Conservation (phyloP, 257 asterid genomes). For the Scutellaria baicalensis region DNA sequence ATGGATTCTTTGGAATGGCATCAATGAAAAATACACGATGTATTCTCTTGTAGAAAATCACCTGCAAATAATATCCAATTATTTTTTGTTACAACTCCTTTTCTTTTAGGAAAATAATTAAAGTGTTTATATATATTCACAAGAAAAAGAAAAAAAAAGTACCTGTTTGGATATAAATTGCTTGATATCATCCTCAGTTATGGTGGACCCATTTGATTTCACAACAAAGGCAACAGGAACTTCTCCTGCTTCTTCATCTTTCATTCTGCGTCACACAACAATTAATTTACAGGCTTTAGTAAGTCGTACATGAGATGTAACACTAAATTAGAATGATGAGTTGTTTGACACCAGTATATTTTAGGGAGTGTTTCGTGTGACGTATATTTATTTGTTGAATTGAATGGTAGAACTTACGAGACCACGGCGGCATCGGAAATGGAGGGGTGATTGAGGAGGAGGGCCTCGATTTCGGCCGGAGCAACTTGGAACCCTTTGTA, state of each 20-base stretch:
- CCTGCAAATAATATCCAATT: conserved; percentile 36
- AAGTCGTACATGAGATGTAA: no score
- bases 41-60: conserved; percentile 80
- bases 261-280: conserved; percentile 42
- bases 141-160: not conserved
- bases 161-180: conserved; percentile 52
- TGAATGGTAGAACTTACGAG: conserved; percentile 33
- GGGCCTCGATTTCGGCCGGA: conserved; percentile 90
- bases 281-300: no score
- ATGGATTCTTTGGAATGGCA: conserved; percentile 72
- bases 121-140: not conserved
- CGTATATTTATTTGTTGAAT: no score
- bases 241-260: conserved; percentile 84
- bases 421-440: conserved; percentile 86
- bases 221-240: conserved; percentile 91
- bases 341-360: no score
- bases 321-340: no score
- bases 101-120: not conserved
- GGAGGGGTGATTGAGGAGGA: conserved; percentile 58
- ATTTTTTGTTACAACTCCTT: not conserved
- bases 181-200: conserved; percentile 77
- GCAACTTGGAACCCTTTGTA: conserved; percentile 94
- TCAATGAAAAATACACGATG: conserved; percentile 64
- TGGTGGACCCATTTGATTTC: conserved; percentile 46
- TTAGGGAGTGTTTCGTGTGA: no score